Evolutionary conservation across 768 basidiomycete genomes (phyloP).

Genomic region (Mycena rosella): DNA sequence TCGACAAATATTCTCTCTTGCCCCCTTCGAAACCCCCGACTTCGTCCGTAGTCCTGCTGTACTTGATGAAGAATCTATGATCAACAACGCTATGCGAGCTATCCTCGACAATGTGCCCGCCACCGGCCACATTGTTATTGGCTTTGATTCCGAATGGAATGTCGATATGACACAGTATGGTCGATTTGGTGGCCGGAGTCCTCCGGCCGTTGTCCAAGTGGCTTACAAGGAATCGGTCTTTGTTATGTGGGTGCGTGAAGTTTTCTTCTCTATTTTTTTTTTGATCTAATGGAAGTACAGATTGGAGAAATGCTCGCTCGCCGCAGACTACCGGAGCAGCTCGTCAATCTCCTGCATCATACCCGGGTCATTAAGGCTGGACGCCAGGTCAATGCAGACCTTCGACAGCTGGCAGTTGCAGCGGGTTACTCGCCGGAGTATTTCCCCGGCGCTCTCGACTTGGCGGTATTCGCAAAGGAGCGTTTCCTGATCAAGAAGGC

Average conservation of each 20-base stretch:
- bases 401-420: constrained; percentile 7
- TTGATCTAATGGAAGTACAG: neutral
- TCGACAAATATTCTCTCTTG: constrained; percentile 26
- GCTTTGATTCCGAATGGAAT: constrained; percentile 45
- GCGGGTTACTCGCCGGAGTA: constrained; percentile 5
- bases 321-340: neutral
- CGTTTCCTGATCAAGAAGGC: constrained; percentile 18
- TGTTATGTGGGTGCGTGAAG: constrained; percentile 37
- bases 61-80: constrained; percentile 20
- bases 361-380: constrained; percentile 26
- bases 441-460: constrained; percentile 19
- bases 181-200: constrained; percentile 29
- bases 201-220: constrained; percentile 40
- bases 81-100: constrained; percentile 37
- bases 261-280: neutral
- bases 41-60: constrained; percentile 30
- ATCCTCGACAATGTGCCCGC: constrained; percentile 40
- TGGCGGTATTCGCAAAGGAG: constrained; percentile 25
- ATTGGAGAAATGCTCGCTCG: constrained; percentile 8
- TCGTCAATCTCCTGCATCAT: constrained; percentile 5
- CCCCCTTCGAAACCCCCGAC: constrained; percentile 33
- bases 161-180: constrained; percentile 38
- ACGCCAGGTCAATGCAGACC: constrained; percentile 23
- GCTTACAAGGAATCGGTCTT: constrained; percentile 38
- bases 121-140: constrained; percentile 36